These are phyloP conservation scores for Corymbia maculata DNA, from an alignment of 345 rosid genomes.

Conservation along the genomic window DNA sequence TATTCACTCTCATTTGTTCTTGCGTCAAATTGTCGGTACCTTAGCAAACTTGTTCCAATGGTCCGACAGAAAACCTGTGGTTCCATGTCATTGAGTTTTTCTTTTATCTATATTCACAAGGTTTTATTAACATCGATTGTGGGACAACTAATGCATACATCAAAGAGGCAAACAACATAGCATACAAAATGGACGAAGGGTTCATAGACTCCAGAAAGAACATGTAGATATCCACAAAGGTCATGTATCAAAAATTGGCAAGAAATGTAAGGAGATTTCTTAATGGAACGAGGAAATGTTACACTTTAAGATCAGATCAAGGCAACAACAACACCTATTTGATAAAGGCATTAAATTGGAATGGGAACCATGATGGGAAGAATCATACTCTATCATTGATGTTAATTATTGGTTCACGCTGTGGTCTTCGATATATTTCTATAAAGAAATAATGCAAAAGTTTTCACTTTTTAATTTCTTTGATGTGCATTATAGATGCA, in stretches of 20 bases:
- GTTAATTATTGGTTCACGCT: too few relatives aligned
- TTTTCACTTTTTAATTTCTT: too few relatives aligned
- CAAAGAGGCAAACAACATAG: too few relatives aligned
- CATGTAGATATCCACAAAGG: neutral
- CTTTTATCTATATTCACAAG: too few relatives aligned
- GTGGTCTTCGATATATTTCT: too few relatives aligned
- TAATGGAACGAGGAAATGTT: neutral
- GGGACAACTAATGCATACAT: too few relatives aligned
- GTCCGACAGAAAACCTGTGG: neutral
- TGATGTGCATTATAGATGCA: too few relatives aligned
- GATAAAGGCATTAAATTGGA: neutral
- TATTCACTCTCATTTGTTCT: neutral
- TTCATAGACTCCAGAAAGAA: neutral
- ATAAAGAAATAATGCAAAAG: neutral
- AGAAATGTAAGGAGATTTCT: neutral
- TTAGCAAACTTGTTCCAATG: neutral
- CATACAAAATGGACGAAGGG: too few relatives aligned
- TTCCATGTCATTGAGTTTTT: too few relatives aligned
- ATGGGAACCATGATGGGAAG: neutral
- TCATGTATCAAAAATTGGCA: accelerated
- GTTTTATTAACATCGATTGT: too few relatives aligned
- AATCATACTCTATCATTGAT: neutral
- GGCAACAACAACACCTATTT: neutral
- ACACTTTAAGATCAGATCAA: neutral
- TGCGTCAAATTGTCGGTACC: neutral